A percentile compares a stretch with the other conserved stretches of the same genome.
phyloP scores from a whole-genome alignment of 257 asterid genomes.

The Nicotiana paniculata region DNA sequence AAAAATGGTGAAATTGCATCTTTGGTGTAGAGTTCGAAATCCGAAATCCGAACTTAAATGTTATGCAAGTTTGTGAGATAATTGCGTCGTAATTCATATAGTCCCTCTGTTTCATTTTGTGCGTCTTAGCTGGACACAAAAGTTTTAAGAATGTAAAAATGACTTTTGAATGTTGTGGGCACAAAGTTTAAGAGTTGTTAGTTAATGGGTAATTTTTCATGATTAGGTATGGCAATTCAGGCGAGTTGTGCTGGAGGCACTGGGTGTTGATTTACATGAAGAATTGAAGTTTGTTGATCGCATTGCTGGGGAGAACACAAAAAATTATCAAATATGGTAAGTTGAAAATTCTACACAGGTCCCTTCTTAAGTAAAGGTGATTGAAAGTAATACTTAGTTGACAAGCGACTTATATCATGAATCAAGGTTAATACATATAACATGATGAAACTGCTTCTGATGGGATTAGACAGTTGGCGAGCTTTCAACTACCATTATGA shows the following conservation, averaged over 20 bases:
- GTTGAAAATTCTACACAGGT: neutral
- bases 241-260: conserved; percentile 73
- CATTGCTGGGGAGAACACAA: conserved; percentile 53
- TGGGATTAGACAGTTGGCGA: neutral
- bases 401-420: neutral
- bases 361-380: neutral
- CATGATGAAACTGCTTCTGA: neutral
- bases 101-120: too few relatives aligned
- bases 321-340: conserved; percentile 94
- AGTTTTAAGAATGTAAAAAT: too few relatives aligned
- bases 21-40: neutral
- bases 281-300: conserved; percentile 64
- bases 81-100: neutral
- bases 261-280: conserved; percentile 47
- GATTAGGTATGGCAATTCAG: conserved; percentile 93
- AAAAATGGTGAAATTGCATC: neutral
- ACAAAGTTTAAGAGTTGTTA: neutral
- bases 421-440: neutral
- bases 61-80: neutral
- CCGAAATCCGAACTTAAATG: neutral
- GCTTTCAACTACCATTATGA: neutral
- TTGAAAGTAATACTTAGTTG: neutral
- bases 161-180: too few relatives aligned
- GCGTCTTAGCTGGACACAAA: too few relatives aligned
- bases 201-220: neutral